Percentiles rank a stretch among this genome's conserved stretches.
phyloP scores from a whole-genome alignment of 164 flowering plant genomes.

The Umbilicus rupestris region DNA sequence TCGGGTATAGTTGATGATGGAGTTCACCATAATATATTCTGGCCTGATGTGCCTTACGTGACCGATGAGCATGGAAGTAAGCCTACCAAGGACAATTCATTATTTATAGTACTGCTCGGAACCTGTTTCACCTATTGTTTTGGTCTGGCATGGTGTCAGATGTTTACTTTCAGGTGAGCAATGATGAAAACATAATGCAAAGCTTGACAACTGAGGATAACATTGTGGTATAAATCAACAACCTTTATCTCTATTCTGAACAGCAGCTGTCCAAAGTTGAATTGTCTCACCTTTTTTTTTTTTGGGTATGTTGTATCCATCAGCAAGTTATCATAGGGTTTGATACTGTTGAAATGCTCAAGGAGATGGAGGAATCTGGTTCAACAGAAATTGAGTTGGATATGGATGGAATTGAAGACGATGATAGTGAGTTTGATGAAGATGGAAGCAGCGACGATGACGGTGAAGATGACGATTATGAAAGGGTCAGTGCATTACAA shows the following conservation, averaged over 20 bases:
- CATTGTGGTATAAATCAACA: constrained; percentile 49
- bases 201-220: constrained; percentile 55
- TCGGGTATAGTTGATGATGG: constrained; percentile 48
- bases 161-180: constrained; percentile 72
- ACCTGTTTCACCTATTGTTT: constrained; percentile 7
- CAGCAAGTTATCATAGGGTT: constrained; percentile 88
- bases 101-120: neutral
- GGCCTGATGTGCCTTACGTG: constrained; percentile 81
- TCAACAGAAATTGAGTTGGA: constrained; percentile 59
- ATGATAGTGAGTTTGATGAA: constrained; percentile 42
- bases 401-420: constrained; percentile 57
- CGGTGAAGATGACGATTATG: constrained; percentile 32
- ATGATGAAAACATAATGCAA: constrained; percentile 63
- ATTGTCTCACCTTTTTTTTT: constrained; percentile 2
- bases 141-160: constrained; percentile 37
- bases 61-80: constrained; percentile 93
- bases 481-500: constrained; percentile 18
- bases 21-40: constrained; percentile 64
- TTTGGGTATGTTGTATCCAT: constrained; percentile 13
- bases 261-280: neutral
- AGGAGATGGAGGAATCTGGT: constrained; percentile 58
- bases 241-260: neutral
- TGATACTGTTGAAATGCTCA: constrained; percentile 58
- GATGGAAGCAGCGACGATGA: constrained; percentile 47
- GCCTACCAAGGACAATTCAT: constrained; percentile 16